These are phyloP conservation scores for Pascua sp. DNA, from an alignment of 1,284 basidiomycete species.

Conservation along the genomic window DNA sequence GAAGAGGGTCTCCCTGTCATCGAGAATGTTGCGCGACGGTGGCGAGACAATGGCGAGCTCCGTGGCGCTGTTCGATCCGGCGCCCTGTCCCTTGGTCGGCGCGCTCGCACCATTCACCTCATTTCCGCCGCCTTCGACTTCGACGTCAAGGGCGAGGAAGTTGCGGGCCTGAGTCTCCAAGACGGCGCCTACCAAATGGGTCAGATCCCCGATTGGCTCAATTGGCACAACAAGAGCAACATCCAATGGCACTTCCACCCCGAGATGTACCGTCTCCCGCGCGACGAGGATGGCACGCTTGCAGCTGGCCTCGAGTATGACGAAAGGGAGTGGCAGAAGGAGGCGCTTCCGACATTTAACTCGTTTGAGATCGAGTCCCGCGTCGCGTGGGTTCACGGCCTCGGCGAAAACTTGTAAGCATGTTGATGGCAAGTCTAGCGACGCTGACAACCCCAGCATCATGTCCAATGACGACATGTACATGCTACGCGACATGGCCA, in stretches of 20 bases:
- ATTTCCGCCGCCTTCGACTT: slow-evolving; percentile 34
- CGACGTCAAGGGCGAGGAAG: slow-evolving; percentile 5
- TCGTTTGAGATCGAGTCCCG: slow-evolving; percentile 40
- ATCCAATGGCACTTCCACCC: slow-evolving; percentile 42
- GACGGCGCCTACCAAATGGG: slow-evolving; percentile 25
- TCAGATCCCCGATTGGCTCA: slow-evolving; percentile 41
- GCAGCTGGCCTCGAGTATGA: slow-evolving; percentile 5
- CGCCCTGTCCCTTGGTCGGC: slow-evolving; percentile 19
- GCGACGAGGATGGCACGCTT: slow-evolving; percentile 24
- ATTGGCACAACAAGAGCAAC: slow-evolving; percentile 24
- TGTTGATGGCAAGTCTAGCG: background rate
- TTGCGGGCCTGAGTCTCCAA: background rate
- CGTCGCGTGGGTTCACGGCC: slow-evolving; percentile 29
- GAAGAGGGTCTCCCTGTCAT: slow-evolving; percentile 18
- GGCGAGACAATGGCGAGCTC: slow-evolving; percentile 44
- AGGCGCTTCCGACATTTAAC: slow-evolving; percentile 38
- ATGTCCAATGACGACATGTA: slow-evolving; percentile 47
- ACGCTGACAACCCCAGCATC: slow-evolving; percentile 18
- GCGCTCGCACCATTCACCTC: slow-evolving; percentile 32
- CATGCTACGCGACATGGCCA: slow-evolving; percentile 24
- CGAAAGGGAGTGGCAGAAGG: slow-evolving; percentile 33
- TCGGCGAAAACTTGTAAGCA: slow-evolving; percentile 38
- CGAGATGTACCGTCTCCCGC: slow-evolving; percentile 34
- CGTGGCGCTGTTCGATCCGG: slow-evolving; percentile 36
- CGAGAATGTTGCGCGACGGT: slow-evolving; percentile 25